phyloP scores from a whole-genome alignment of 1,284 basidiomycete genomes.

The Entoloma clypeatum region DNA sequence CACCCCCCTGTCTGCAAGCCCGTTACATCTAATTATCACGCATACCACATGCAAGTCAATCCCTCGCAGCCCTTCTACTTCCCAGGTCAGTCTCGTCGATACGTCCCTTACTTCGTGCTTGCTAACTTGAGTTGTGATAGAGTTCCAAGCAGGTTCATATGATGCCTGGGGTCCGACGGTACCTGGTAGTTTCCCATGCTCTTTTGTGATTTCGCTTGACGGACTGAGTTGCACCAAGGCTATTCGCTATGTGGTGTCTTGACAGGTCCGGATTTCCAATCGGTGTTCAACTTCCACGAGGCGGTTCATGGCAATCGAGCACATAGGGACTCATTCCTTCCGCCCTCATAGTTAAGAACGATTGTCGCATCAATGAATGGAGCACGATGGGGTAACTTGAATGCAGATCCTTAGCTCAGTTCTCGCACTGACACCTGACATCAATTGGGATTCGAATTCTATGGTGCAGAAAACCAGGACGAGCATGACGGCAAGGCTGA shows the following conservation, averaged over 20 bases:
- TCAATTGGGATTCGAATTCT: no score
- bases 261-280: slow-evolving; percentile 68
- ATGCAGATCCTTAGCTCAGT: no score
- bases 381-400: no score
- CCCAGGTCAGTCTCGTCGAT: slow-evolving; percentile 44
- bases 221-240: no score
- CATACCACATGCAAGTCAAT: slow-evolving; percentile 53
- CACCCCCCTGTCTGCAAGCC: slow-evolving; percentile 57
- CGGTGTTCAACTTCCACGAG: slow-evolving; percentile 73
- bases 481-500: no score
- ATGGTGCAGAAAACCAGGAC: no score
- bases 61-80: slow-evolving; percentile 63
- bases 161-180: slow-evolving; percentile 71
- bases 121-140: slow-evolving; percentile 21
- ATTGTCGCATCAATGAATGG: no score
- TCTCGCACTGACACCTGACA: no score
- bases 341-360: no score
- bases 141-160: slow-evolving; percentile 69
- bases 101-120: neutral
- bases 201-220: neutral
- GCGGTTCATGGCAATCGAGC: no score
- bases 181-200: slow-evolving; percentile 39
- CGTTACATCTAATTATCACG: slow-evolving; percentile 52
- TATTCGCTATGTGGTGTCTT: slow-evolving; percentile 46
- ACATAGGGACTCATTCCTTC: no score